Evolutionary conservation across 192 early-diverging fungal species (phyloP), one percentile per base, ranked within the genome.

Genomic region (Haplosporangium gracile): DNA sequence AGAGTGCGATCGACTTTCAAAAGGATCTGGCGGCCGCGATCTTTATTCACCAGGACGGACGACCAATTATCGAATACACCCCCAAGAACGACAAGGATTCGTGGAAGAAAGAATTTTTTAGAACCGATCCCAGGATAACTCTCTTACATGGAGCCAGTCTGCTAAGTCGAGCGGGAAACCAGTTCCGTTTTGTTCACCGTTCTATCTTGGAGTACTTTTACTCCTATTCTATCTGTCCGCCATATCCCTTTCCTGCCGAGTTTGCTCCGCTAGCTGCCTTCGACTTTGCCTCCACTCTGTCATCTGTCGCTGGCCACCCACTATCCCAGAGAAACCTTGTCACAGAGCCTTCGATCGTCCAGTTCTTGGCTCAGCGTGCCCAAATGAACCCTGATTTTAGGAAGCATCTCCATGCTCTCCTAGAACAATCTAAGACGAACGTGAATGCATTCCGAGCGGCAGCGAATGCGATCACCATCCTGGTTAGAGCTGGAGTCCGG

Each of bases 61-160:
- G 11, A 32, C 68, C 68, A 2, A 20, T 69, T 15, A 32, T 69
- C 16, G 47, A 36, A 0, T 78, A 78, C 49, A 53, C 76, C 63
- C 68, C 32, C 47, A 57, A 53, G 26, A 49, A 42, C 9, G 77
- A 72, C 24, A 29, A 72, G 24, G 51, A 29, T 0, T 57, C 16
- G 53, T 78, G 77, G 77, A 78, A 78, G 40, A 49, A 16, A 51
- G 20, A 13, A 32, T 78, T 78, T 49, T 78, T 78, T 39, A 11
- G 22, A 11, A 51, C 18, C 0, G 77, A 78, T 18, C 16, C 70
- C 8, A 24, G 40, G 0, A 72, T n/a, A 11, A 18, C 36, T 4
- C 51, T 78, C 9, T 57, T 78, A 7, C 77, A 6, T 22, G 51
- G 47, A 9, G 77, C 47, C 36, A 53, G 77, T 78, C 70, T 70